A percentile compares a stretch with the other conserved stretches of the same genome.
Evolutionary conservation across 441 rosid genomes (phyloP).

Genomic region (Aleurites moluccanus): DNA sequence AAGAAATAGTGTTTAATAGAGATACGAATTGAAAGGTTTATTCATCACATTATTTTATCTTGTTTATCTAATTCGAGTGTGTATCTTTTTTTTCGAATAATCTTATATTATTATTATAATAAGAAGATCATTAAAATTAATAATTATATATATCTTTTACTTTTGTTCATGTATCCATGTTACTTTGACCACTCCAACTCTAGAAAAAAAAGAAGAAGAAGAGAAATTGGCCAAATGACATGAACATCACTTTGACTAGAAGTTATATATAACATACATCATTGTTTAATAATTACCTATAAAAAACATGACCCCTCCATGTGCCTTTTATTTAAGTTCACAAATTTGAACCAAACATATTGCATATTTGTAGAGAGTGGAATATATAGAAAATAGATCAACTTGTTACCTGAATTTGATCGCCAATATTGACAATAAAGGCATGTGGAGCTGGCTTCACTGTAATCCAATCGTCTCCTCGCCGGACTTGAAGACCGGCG

Average conservation of each 20-base stretch:
- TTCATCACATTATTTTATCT: not conserved
- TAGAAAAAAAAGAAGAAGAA: not conserved
- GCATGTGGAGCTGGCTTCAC: slow-evolving; percentile 72
- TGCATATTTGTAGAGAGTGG: not conserved
- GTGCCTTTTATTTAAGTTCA: not conserved
- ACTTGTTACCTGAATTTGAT: slow-evolving; percentile 73
- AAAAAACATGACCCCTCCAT: slow-evolving; percentile 23
- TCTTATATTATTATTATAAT: not conserved
- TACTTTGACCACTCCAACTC: not conserved
- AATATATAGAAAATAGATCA: not conserved
- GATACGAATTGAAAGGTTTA: not conserved
- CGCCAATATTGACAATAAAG: slow-evolving; percentile 77
- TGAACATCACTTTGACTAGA: not conserved
- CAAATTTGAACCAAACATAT: slow-evolving; percentile 11
- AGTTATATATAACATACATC: not conserved
- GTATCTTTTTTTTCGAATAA: not conserved
- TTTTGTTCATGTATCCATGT: not conserved
- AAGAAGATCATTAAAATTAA: not conserved
- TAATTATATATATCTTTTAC: not conserved
- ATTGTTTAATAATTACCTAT: not conserved
- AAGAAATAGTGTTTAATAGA: not conserved
- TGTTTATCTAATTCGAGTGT: not conserved
- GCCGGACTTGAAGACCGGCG: slow-evolving; percentile 70
- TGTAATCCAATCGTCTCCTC: slow-evolving; percentile 56
- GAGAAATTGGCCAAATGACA: not conserved